Evolutionary conservation across 2,329 filamentous ascomycete species (phyloP).

Genomic region (Colletotrichum sojae): DNA sequence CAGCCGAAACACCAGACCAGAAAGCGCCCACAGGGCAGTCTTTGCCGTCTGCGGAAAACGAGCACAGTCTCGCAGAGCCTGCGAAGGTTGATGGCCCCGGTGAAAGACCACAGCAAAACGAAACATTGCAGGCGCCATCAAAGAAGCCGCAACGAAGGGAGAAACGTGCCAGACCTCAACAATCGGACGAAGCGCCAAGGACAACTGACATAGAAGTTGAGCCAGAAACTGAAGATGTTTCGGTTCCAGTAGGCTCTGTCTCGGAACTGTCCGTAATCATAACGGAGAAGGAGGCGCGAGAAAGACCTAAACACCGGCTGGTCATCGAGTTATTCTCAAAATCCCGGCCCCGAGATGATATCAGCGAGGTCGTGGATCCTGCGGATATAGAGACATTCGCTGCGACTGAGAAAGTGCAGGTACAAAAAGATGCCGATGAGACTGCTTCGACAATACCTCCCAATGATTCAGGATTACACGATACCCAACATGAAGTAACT

Average conservation of each 20-base stretch:
- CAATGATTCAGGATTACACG: background rate
- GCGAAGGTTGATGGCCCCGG: too few species aligned
- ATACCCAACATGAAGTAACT: background rate
- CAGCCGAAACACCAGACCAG: too few species aligned
- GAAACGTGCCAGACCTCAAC: background rate
- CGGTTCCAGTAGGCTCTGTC: background rate
- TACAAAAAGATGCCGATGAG: background rate
- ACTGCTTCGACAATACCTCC: background rate
- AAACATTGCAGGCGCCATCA: background rate
- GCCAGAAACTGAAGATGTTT: too few species aligned
- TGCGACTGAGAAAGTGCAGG: background rate
- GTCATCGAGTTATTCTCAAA: constrained; percentile 24
- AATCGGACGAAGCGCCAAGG: background rate
- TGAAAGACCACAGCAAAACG: background rate
- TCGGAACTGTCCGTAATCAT: background rate
- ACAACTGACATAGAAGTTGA: background rate
- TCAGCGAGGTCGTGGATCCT: constrained; percentile 21
- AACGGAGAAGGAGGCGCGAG: background rate
- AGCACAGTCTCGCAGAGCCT: too few species aligned
- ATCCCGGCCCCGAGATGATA: constrained; percentile 6
- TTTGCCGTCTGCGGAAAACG: background rate
- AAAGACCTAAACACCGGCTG: constrained; percentile 6
- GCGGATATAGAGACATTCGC: constrained; percentile 17
- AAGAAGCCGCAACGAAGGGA: background rate
- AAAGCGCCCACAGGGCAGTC: too few species aligned